These are phyloP conservation scores for Neonectria magnoliae DNA, from an alignment of 2,329 filamentous ascomycete species.

Conservation along the genomic window DNA sequence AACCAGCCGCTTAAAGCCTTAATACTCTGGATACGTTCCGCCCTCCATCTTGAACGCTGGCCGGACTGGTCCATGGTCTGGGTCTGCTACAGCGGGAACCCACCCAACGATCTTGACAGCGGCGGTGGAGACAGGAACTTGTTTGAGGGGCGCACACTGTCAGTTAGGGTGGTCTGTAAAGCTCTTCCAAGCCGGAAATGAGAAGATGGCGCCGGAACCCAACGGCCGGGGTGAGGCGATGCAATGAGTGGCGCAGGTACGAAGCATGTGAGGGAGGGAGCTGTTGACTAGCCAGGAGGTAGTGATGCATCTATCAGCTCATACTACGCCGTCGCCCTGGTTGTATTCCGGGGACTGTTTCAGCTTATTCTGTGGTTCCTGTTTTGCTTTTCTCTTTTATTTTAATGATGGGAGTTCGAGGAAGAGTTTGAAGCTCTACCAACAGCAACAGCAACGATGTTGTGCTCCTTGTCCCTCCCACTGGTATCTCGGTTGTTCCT, in stretches of 20 bases:
- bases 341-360: not conserved
- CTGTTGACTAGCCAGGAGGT: not conserved
- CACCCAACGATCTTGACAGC: not conserved
- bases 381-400: not conserved
- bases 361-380: not conserved
- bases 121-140: not conserved
- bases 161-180: not conserved
- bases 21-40: not conserved
- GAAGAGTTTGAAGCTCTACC: not conserved
- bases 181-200: slow-evolving; percentile 12
- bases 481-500: not conserved
- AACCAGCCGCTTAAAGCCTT: not conserved
- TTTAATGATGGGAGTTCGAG: not conserved
- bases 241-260: not conserved
- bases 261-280: not conserved
- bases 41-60: not conserved
- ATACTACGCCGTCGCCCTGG: not conserved
- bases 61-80: not conserved
- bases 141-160: not conserved
- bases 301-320: not conserved
- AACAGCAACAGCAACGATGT: not conserved
- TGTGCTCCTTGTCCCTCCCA: not conserved
- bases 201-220: not conserved
- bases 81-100: not conserved
- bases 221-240: not conserved